Conservation (phyloP, 2,329 filamentous ascomycete genomes). For the Epichloe brachyelytri region DNA sequence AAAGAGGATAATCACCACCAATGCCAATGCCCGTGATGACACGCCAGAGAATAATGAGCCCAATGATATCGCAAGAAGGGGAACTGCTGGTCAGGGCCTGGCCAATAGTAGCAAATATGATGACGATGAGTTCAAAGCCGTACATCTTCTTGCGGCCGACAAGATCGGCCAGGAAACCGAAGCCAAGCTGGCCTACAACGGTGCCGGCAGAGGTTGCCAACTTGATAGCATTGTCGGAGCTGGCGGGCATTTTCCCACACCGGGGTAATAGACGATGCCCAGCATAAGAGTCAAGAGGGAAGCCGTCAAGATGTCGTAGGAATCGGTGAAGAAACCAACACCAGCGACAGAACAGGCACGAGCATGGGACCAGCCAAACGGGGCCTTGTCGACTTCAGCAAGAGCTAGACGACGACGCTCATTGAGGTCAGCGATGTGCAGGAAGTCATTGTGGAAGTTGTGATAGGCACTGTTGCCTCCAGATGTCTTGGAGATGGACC, state of each 20-base stretch:
- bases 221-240: constrained; percentile 71
- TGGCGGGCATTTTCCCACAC: constrained; percentile 46
- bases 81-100: constrained; percentile 55
- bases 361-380: constrained; percentile 76
- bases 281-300: constrained; percentile 63
- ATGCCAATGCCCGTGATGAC: constrained; percentile 49
- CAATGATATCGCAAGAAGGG: constrained; percentile 47
- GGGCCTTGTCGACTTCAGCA: constrained; percentile 69
- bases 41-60: constrained; percentile 68
- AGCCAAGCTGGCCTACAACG: constrained; percentile 68
- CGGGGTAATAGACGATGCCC: constrained; percentile 62
- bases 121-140: constrained; percentile 66
- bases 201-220: constrained; percentile 73
- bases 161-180: constrained; percentile 65
- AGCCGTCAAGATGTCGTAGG: constrained; percentile 72
- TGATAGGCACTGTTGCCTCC: constrained; percentile 61
- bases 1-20: constrained; percentile 60
- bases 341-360: constrained; percentile 66
- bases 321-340: constrained; percentile 81
- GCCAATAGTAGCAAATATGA: constrained; percentile 65
- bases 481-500: constrained; percentile 30
- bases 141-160: constrained; percentile 63
- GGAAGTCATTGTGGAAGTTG: constrained; percentile 66
- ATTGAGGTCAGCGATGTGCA: constrained; percentile 54
- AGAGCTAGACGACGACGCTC: constrained; percentile 69